Conservation (phyloP, 306 rosid species). For the Fragaria vesca region DNA sequence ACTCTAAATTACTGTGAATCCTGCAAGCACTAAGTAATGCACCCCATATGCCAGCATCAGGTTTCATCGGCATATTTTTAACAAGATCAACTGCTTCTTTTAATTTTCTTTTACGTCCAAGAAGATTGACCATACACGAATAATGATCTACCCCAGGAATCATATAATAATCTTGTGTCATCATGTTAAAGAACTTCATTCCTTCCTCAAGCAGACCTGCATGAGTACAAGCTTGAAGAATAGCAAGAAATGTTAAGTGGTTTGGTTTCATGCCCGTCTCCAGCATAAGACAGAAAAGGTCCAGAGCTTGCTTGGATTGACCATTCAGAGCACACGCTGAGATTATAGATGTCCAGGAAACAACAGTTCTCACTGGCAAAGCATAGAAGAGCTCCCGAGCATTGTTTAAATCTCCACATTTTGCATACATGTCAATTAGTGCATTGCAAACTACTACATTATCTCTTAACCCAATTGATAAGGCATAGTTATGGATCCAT, state of each 20-base stretch:
- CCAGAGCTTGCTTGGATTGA: conserved; percentile 53
- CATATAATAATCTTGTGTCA: conserved; percentile 40
- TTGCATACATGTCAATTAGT: conserved; percentile 71
- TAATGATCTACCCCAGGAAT: conserved; percentile 62
- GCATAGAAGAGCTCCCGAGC: conserved; percentile 47
- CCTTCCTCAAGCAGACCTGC: conserved; percentile 71
- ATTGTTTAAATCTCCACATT: conserved; percentile 53
- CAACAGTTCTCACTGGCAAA: conserved; percentile 47
- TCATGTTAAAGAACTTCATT: conserved; percentile 46
- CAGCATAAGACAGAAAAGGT: conserved; percentile 46
- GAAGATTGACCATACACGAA: conserved; percentile 63
- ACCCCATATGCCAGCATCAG: conserved; percentile 70
- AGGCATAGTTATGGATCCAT: conserved; percentile 48
- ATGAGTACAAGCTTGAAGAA: conserved; percentile 74
- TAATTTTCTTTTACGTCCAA: conserved; percentile 54
- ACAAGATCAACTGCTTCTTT: conserved; percentile 59
- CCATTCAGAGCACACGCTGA: conserved; percentile 68
- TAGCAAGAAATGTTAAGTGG: conserved; percentile 60
- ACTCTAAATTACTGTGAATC: conserved; percentile 45
- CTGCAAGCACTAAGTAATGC: conserved; percentile 65
- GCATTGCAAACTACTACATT: conserved; percentile 59
- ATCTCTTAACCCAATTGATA: conserved; percentile 43
- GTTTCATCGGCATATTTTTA: conserved; percentile 46
- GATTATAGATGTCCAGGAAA: conserved; percentile 71
- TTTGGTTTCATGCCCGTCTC: conserved; percentile 54